Conservation (phyloP, 2,329 filamentous ascomycete species). For the Akanthomyces dipterigenus region DNA sequence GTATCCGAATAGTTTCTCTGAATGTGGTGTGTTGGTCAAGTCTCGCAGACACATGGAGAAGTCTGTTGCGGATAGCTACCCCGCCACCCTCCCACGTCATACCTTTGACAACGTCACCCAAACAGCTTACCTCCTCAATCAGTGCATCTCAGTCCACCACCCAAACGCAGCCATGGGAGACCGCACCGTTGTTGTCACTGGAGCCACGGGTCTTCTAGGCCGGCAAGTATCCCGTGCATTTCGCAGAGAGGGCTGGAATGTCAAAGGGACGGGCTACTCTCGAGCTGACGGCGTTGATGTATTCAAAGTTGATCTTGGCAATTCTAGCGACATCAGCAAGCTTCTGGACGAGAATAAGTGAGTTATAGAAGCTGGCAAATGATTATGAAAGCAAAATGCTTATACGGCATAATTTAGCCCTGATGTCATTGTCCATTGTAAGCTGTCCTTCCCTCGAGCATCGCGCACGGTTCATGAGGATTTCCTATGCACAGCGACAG, state of each 20-base stretch:
- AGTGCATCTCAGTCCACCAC: background rate
- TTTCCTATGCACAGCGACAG: background rate
- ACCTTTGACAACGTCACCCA: background rate
- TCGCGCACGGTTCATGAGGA: background rate
- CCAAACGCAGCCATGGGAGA: constrained; percentile 17
- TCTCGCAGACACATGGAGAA: no score
- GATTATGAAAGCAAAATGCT: background rate
- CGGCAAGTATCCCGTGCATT: constrained; percentile 71
- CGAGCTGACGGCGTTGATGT: constrained; percentile 65
- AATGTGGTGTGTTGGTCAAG: no score
- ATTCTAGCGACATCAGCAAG: constrained; percentile 39
- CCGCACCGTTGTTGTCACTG: constrained; percentile 65
- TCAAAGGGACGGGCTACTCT: constrained; percentile 66
- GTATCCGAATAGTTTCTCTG: no score
- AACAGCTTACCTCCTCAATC: background rate
- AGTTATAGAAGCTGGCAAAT: constrained; percentile 18
- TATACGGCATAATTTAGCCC: constrained; percentile 43
- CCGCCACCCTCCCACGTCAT: background rate
- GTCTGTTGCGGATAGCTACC: background rate
- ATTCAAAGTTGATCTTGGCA: constrained; percentile 50
- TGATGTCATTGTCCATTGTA: constrained; percentile 75
- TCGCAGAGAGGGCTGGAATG: constrained; percentile 52
- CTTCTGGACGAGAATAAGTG: constrained; percentile 50
- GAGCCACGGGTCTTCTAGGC: constrained; percentile 77
- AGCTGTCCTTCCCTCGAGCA: constrained; percentile 22